Evolutionary conservation across 2,329 filamentous ascomycete species (phyloP).

Genomic region (Alternaria angustiovoidea): DNA sequence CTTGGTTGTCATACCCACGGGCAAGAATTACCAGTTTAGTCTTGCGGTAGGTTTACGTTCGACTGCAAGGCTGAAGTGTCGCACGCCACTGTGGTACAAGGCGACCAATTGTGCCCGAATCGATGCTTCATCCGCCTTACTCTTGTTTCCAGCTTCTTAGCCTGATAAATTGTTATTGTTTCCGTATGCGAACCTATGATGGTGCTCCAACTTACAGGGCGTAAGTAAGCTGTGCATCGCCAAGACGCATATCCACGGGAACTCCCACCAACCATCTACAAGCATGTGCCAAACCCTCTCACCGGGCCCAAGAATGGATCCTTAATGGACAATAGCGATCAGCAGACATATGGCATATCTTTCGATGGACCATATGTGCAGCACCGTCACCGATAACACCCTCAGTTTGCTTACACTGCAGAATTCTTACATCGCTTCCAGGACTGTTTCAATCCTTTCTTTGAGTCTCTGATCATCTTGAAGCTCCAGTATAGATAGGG

Average conservation of each 20-base stretch:
- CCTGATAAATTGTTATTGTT: neutral
- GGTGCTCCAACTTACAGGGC: neutral
- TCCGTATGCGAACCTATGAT: neutral
- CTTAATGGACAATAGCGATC: neutral
- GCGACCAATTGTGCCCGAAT: neutral
- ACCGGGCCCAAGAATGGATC: neutral
- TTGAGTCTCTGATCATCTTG: neutral
- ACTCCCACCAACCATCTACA: neutral
- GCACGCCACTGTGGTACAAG: neutral
- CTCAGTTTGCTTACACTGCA: neutral
- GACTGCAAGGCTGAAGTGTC: neutral
- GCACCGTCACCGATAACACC: neutral
- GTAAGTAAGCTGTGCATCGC: neutral
- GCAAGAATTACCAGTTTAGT: neutral
- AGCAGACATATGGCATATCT: neutral
- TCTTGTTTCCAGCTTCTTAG: neutral
- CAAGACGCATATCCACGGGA: neutral
- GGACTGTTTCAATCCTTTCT: too few relatives aligned
- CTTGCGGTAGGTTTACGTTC: neutral
- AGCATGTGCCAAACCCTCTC: neutral
- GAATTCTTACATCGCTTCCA: neutral
- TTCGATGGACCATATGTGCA: neutral
- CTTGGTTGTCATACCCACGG: constrained; percentile 15
- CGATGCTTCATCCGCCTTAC: neutral
- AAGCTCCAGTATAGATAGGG: neutral